A percentile compares a stretch with the other conserved stretches of the same genome.
These are phyloP conservation scores for Tolypocladium endophyticum DNA, from an alignment of 2,329 filamentous ascomycete species.

Conservation along the genomic window DNA sequence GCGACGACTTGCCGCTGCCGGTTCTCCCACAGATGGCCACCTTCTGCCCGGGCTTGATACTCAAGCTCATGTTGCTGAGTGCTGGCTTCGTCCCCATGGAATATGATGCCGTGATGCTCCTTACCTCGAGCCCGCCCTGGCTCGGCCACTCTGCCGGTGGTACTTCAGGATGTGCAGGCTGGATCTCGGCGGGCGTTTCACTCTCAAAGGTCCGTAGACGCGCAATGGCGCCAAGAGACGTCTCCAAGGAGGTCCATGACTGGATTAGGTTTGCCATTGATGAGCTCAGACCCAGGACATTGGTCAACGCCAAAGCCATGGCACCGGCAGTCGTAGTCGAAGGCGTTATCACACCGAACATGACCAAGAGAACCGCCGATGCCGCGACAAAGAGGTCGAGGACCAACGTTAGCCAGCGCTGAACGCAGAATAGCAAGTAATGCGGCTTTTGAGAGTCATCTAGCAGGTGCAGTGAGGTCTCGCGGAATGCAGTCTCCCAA, in stretches of 20 bases:
- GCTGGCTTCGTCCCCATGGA: not conserved
- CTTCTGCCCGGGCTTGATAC: conserved; percentile 16
- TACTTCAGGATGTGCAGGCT: conserved; percentile 3
- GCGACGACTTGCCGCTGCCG: conserved; percentile 29
- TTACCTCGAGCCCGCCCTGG: conserved; percentile 12
- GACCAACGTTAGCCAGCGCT: conserved; percentile 39
- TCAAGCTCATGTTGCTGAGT: conserved; percentile 12
- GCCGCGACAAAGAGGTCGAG: conserved; percentile 29
- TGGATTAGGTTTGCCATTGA: conserved; percentile 14
- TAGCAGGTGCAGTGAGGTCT: conserved; percentile 29
- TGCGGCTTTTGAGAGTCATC: conserved; percentile 38
- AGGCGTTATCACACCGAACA: conserved; percentile 23
- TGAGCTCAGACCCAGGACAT: conserved; percentile 15
- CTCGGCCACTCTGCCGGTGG: conserved; percentile 13
- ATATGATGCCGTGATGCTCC: conserved; percentile 16
- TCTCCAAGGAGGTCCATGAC: conserved; percentile 22
- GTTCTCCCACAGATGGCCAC: conserved; percentile 22
- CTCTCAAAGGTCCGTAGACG: conserved; percentile 14
- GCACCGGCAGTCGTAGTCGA: conserved; percentile 8
- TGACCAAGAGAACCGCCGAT: conserved; percentile 11
- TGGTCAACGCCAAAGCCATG: conserved; percentile 11
- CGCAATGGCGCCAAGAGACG: conserved; percentile 13
- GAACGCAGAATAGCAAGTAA: conserved; percentile 38
- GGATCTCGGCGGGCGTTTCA: conserved; percentile 10
- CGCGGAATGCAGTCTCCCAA: conserved; percentile 30